Evolutionary conservation across 2,329 filamentous ascomycete genomes (phyloP), one percentile per base, ranked within the genome.

Genomic region (Alternaria brassicicola): DNA sequence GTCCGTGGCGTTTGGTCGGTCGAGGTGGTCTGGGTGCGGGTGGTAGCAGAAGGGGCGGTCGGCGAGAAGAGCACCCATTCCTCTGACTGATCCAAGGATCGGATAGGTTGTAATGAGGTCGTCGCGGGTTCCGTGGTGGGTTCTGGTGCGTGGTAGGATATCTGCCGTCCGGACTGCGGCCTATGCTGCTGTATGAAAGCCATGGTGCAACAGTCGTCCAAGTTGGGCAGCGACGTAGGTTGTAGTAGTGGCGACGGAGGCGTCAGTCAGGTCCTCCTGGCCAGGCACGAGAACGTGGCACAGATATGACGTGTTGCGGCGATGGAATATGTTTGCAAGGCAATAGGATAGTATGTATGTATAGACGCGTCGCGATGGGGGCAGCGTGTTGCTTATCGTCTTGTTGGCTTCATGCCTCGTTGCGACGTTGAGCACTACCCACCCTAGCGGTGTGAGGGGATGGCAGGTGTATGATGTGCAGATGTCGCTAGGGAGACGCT

Each of bases 31-130:
- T 85, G 88, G 42, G 88, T 91, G 51, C 88, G 84, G 61, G 89
- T 88, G 19, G 90, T 88, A 8, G 84, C 84, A 2, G 92, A 92
- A n/a, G 70, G 67, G 9, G 78, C 74, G n/a, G 72, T 69, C 0
- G 81, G 81, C 7, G 93, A 91, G 82, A 99, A 99, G 64, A 99
- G 87, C 53, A 98, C 90, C 95, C 95, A 99, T 85, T 96, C 94
- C 78, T 95, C 90, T 12, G 91, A 89, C 65, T 93, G 89, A 61
- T 91, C 87, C 59, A 87, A 79, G 41, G 79, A 73, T 19, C 81
- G 78, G 64, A 81, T 79, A 46, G 71, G 74, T 48, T 77, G 76
- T 33, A 78, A 75, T 45, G 80, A 77, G 57, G 59, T 54, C 35
- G 68, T 62, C 45, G 66, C 65, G 55, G 67, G 62, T 48, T 70